Base-by-base conservation (phyloP, 1,284 basidiomycete genomes). In the Cutaneotrichosporon sp. region DNA sequence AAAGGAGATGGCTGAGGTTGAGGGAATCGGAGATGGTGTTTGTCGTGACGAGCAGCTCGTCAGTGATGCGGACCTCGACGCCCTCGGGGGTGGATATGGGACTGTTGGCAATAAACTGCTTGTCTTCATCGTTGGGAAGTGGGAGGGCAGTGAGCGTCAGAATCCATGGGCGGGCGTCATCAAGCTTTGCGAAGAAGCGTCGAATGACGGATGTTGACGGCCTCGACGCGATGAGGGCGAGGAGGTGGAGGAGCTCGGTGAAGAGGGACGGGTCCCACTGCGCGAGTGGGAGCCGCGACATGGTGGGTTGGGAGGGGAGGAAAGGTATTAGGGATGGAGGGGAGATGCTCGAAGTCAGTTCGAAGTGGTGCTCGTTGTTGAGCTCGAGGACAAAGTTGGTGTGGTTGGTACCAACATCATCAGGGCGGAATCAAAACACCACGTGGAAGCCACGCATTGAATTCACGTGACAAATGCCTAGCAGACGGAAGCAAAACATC, bases 181-280 rank as follows among this genome's bases (percentile, higher is more conserved):
- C 65, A 27, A 74, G 63, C 47, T 61, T 57, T 12, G 46, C 46
- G 37, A 57, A 59, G 9, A 73, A 59, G 33, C 59, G 60, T 22
- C 67, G 57, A 8, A 73, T 41, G 2, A 64, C 55, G 8, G 68
- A 67, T 4, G 67, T 71, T 6, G 64, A 67, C 5, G 70, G 67
- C 46, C 66, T 64, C 3, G 60, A 48, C n/a, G 60, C 47, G 11
- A 68, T 61, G 17, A 69, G 58, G 12, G 54, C 34, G 46, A 73
- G 67, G 5, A 71, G 57, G 17, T 64, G 59, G 52, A 66, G 64
- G 10, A 73, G 64, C 26, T 68, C 63, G 31, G 49, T 51, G 52
- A 73, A 73, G 31, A 68, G 61, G 52, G 61, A 51, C 31, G 65
- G 61, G 50, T 73, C 67, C 69, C 69, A 73, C 46, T 66, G 57